Evolutionary conservation across 768 basidiomycete genomes (phyloP).

Genomic region (Panaeolus papilionaceus): DNA sequence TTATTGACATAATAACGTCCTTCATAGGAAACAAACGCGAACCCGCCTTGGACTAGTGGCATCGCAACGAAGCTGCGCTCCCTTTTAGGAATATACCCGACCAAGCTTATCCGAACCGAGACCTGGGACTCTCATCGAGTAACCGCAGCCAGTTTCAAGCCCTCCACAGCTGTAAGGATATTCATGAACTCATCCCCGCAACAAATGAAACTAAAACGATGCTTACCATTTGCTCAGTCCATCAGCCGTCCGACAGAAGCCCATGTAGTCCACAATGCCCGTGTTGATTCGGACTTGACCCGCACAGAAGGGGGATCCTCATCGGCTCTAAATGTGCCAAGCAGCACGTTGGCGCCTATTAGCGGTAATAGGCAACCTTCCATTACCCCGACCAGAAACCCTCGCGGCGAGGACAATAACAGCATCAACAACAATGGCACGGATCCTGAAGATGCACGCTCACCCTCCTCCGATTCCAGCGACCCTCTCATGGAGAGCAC

Average conservation of each 20-base stretch:
- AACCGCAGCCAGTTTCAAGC: neutral
- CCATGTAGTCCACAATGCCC: neutral
- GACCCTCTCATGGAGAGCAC: neutral
- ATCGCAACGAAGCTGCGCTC: neutral
- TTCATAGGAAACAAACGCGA: neutral
- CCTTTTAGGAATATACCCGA: neutral
- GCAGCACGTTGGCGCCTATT: slow-evolving; percentile 1
- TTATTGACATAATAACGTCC: neutral
- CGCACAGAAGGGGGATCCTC: neutral
- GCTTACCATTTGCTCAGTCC: neutral
- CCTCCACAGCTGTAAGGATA: neutral
- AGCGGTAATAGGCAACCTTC: neutral
- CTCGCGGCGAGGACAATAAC: neutral
- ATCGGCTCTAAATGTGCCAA: neutral
- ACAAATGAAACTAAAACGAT: neutral
- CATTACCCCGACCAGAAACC: neutral
- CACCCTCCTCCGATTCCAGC: neutral
- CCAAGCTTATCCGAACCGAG: neutral
- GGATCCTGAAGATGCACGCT: neutral
- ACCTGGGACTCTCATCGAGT: neutral
- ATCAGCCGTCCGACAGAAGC: neutral
- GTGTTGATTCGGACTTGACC: neutral
- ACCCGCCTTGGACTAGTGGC: slow-evolving; percentile 6
- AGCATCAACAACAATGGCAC: neutral
- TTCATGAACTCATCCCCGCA: neutral